phyloP scores from a whole-genome alignment of 305 asterid genomes.

The Nicotiana rustica region DNA sequence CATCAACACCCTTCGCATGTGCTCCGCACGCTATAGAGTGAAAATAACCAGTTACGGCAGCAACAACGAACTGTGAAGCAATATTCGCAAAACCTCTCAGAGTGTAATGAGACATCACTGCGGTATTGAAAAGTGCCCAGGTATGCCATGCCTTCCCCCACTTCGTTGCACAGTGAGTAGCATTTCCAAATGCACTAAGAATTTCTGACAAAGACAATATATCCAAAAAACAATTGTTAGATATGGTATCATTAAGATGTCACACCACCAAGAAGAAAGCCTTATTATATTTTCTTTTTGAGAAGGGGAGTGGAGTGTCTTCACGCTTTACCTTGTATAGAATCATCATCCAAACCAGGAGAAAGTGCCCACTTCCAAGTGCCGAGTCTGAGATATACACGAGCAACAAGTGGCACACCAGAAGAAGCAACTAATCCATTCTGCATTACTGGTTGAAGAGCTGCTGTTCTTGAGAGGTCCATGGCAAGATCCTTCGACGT shows the following conservation, averaged over 20 bases:
- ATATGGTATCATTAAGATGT: conserved; percentile 3
- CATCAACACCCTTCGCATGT: conserved; percentile 98
- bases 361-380: conserved; percentile 96
- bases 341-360: conserved; percentile 91
- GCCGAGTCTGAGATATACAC: conserved; percentile 87
- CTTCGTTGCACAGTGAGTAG: conserved; percentile 86
- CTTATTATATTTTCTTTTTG: conserved; percentile 11
- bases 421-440: conserved; percentile 63
- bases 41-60: conserved; percentile 98
- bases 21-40: conserved; percentile 99
- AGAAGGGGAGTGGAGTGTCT: conserved; percentile 10
- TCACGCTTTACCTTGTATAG: conserved; percentile 70
- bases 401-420: conserved; percentile 81
- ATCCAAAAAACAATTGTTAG: conserved; percentile 36
- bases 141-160: conserved; percentile 99
- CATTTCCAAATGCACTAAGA: conserved; percentile 81
- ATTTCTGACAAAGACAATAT: conserved; percentile 64
- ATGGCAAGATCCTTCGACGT: conserved; percentile 76
- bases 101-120: conserved; percentile 98
- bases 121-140: conserved; percentile 99
- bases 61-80: conserved; percentile 90
- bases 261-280: conserved; percentile 17
- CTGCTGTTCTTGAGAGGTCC: conserved; percentile 79
- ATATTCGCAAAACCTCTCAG: conserved; percentile 68
- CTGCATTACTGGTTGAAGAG: conserved; percentile 69